Percentiles rank a stretch among this genome's conserved stretches.
Conservation (phyloP, 352 stramenopile species). For the Aphanomyces astaci region DNA sequence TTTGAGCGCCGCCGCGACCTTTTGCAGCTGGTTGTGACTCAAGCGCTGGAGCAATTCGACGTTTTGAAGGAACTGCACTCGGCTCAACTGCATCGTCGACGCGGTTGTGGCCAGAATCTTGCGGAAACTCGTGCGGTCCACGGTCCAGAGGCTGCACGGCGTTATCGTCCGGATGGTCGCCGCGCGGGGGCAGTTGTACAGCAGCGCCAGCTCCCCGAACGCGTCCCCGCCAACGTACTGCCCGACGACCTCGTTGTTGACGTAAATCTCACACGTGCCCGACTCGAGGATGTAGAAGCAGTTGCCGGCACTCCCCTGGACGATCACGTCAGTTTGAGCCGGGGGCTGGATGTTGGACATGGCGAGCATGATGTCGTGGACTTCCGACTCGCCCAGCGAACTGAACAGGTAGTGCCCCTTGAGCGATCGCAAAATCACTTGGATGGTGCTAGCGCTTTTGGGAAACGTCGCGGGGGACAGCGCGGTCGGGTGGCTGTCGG, state of each 20-base stretch:
- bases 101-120: constrained; percentile 77
- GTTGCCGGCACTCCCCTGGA: constrained; percentile 79
- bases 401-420: constrained; percentile 81
- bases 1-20: constrained; percentile 77
- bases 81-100: constrained; percentile 59
- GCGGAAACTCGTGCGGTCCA: constrained; percentile 85
- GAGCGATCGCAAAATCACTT: constrained; percentile 71
- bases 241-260: constrained; percentile 70
- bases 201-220: constrained; percentile 95
- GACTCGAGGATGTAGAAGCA: constrained; percentile 92
- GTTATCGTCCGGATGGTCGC: constrained; percentile 88
- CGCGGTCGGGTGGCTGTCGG: constrained; percentile 39
- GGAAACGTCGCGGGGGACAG: constrained; percentile 45
- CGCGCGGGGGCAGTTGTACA: constrained; percentile 94
- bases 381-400: constrained; percentile 56
- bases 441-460: constrained; percentile 63
- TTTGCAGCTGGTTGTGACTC: constrained; percentile 80
- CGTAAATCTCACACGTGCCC: constrained; percentile 79
- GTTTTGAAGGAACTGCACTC: constrained; percentile 90
- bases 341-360: constrained; percentile 72
- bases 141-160: constrained; percentile 84
- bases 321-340: constrained; percentile 56
- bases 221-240: constrained; percentile 71
- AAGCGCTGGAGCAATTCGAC: constrained; percentile 89
- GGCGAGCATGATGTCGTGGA: constrained; percentile 79